Evolutionary conservation across 1,284 basidiomycete species (phyloP), one percentile per base, ranked within the genome.

Genomic region (Fistulina hepatica): DNA sequence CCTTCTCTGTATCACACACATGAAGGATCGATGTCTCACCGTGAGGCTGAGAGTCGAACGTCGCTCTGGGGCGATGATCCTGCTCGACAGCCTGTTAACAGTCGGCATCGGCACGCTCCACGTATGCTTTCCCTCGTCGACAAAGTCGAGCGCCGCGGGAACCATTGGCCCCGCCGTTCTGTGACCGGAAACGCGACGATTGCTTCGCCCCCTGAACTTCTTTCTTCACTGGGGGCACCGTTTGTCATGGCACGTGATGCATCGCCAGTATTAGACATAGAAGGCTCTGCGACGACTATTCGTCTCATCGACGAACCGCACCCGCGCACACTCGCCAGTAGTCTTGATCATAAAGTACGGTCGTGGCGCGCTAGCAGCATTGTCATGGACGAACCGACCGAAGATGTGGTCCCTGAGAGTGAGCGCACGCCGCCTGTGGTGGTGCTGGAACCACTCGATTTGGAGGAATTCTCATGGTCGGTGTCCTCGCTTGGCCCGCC

Each of bases 391-490:
- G 37, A 40, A 27, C 13, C 22, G n/a, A n/a, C n/a, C n/a, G n/a
- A n/a, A n/a, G n/a, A n/a, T n/a, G n/a, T n/a, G n/a, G n/a, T n/a
- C n/a, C n/a, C n/a, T n/a, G n/a, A n/a, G n/a, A n/a, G n/a, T n/a
- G n/a, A n/a, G n/a, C n/a, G n/a, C n/a, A n/a, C n/a, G n/a, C n/a
- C n/a, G n/a, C n/a, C n/a, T n/a, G n/a, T n/a, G n/a, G n/a, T n/a
- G n/a, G n/a, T n/a, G n/a, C n/a, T 63, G 7, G 55, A 53, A 11
- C 60, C 59, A 32, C 58, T 81, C 35, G 69, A 78, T 44, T 54
- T 79, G 13, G 72, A 73, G 30, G 79, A 82, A 45, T 84, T 71
- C 50, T 53, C 65, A 8, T 84, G 80, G 76, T 81, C 79, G 5
- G 63, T 73, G 19, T 76, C 76, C 6, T 83, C 81, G 58, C 57